Evolutionary conservation across 2,329 filamentous ascomycete species (phyloP).

Genomic region (Colletotrichum endophyticum): DNA sequence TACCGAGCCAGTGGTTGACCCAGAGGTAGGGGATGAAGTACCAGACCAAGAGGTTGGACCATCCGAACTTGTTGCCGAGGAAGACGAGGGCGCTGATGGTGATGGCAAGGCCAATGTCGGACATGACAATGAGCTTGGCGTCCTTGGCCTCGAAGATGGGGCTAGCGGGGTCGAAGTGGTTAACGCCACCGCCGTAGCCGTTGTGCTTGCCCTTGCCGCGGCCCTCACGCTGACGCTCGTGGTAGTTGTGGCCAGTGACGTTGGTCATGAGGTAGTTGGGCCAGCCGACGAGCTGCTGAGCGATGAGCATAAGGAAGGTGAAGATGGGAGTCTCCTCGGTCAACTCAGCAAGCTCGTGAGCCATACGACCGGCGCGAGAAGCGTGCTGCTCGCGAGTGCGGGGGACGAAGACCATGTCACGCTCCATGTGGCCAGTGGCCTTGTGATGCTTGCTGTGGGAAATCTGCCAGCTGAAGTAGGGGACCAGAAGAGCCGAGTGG

Average conservation of each 20-base stretch:
- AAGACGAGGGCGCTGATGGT: slow-evolving; percentile 65
- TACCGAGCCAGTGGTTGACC: slow-evolving; percentile 99
- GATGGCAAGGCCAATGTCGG: slow-evolving; percentile 80
- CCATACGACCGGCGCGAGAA: slow-evolving; percentile 72
- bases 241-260: slow-evolving; percentile 95
- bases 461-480: slow-evolving; percentile 99
- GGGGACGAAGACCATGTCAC: slow-evolving; percentile 99
- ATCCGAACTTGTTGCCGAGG: slow-evolving; percentile 80
- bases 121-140: slow-evolving; percentile 83
- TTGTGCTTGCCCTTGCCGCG: slow-evolving; percentile 93
- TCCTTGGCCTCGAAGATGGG: slow-evolving; percentile 93
- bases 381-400: slow-evolving; percentile 86
- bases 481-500: slow-evolving; percentile 87
- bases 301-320: slow-evolving; percentile 75
- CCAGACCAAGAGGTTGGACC: slow-evolving; percentile 88
- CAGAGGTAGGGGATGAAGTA: slow-evolving; percentile 94
- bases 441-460: slow-evolving; percentile 99
- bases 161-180: slow-evolving; percentile 90
- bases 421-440: slow-evolving; percentile 94
- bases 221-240: slow-evolving; percentile 89
- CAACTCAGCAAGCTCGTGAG: slow-evolving; percentile 86
- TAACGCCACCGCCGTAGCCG: slow-evolving; percentile 80
- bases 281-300: slow-evolving; percentile 93
- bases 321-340: slow-evolving; percentile 92
- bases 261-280: slow-evolving; percentile 90